A percentile compares a stretch with the other conserved stretches of the same genome.
Evolutionary conservation across 1,284 basidiomycete species (phyloP).

Genomic region (Leccinum fallax): DNA sequence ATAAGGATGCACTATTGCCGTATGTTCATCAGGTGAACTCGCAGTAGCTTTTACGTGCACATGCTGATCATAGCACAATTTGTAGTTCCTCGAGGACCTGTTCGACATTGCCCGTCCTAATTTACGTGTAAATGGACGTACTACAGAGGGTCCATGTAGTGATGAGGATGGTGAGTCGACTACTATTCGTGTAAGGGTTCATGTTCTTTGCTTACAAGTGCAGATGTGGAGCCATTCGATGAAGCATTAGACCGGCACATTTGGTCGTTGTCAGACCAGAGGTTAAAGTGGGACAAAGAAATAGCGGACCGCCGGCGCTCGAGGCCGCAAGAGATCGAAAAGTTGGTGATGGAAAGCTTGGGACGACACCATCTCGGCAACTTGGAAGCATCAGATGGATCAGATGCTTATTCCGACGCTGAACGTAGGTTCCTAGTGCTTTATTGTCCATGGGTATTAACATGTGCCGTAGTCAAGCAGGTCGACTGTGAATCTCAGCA

Average conservation of each 20-base stretch:
- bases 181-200: not conserved
- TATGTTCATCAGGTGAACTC: conserved; percentile 52
- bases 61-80: not conserved
- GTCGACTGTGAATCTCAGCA: conserved; percentile 17
- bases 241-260: conserved; percentile 76
- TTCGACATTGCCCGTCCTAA: conserved; percentile 71
- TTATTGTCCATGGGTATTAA: conserved; percentile 8
- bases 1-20: conserved; percentile 43
- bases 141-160: conserved; percentile 52
- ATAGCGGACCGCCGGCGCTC: conserved; percentile 63
- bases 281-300: conserved; percentile 66
- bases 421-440: conserved; percentile 13
- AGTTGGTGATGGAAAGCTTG: conserved; percentile 39
- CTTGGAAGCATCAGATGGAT: conserved; percentile 7
- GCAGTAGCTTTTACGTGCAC: conserved; percentile 1
- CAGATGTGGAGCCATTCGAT: conserved; percentile 79
- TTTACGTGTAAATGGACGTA: conserved; percentile 77
- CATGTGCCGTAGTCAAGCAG: conserved; percentile 14
- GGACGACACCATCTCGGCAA: conserved; percentile 19
- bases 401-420: not conserved
- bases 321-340: conserved; percentile 54
- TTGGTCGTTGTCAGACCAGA: conserved; percentile 68
- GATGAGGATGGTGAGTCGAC: conserved; percentile 52
- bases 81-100: conserved; percentile 60
- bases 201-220: conserved; percentile 6